These are phyloP conservation scores for Xylaria nigripes DNA, from an alignment of 495 filamentous ascomycete species.

Conservation along the genomic window DNA sequence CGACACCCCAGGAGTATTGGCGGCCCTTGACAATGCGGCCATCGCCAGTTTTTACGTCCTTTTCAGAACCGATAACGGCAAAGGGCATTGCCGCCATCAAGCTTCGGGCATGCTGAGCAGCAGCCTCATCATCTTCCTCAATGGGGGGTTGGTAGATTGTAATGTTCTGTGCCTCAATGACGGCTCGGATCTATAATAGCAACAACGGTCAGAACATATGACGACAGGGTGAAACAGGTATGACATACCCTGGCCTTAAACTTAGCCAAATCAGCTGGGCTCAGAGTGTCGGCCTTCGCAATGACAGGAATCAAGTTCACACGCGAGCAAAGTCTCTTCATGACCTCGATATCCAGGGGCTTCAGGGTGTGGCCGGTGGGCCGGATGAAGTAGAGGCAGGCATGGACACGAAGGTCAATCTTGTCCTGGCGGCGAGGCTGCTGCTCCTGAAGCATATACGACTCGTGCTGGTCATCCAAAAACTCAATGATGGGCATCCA, in stretches of 20 bases:
- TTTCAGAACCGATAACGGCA: conserved; percentile 97
- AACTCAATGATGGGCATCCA: conserved; percentile 99
- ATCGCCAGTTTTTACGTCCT: conserved; percentile 94
- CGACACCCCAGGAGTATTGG: conserved; percentile 98
- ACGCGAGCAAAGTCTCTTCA: conserved; percentile 95
- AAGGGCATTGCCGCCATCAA: conserved; percentile 97
- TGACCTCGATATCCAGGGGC: conserved; percentile 97
- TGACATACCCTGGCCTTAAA: conserved; percentile 84
- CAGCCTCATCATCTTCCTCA: conserved; percentile 96
- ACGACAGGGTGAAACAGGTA: conserved; percentile 4
- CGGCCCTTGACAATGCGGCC: conserved; percentile 96
- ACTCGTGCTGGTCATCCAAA: conserved; percentile 98
- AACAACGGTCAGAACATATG: conserved; percentile 20
- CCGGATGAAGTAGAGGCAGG: conserved; percentile 97
- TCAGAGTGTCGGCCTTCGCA: conserved; percentile 96
- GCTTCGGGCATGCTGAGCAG: conserved; percentile 84
- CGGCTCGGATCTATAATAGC: conserved; percentile 67
- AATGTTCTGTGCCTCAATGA: conserved; percentile 96
- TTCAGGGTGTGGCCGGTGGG: conserved; percentile 97
- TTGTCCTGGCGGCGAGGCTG: conserved; percentile 95
- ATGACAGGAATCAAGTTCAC: conserved; percentile 98
- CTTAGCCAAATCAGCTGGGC: conserved; percentile 76
- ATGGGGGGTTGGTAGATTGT: conserved; percentile 97
- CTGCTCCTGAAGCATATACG: conserved; percentile 99
- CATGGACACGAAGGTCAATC: conserved; percentile 97